Evolutionary conservation across 371 early-diverging fungal species (phyloP), one percentile per base, ranked within the genome.

Genomic region (Haplosporangium sp.): DNA sequence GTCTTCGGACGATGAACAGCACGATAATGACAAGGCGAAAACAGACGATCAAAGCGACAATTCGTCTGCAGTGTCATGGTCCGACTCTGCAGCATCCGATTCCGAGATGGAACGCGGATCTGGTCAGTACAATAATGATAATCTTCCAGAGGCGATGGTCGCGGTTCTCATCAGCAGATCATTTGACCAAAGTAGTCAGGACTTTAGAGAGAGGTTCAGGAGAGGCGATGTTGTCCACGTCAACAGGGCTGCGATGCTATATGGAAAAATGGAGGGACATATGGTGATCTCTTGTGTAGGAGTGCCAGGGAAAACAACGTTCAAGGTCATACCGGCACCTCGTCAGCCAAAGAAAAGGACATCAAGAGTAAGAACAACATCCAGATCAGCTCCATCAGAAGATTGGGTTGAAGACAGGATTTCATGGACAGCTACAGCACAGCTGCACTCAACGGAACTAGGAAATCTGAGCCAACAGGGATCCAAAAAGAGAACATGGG

Each of bases 251-350:
- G 45, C 55, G 50, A 50, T 64, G 55, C 38, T 71, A 9, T 54
- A n/a, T 9, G 60, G 64, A 11, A 43, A 59, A 40, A 12, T 46
- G 8, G 40, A 47, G 2, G 29, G 5, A 6, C 8, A 13, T 13
- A 54, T 43, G 12, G 52, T 63, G 16, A 54, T 73, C 5, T 43
- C 74, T n/a, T 63, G 67, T n/a, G 16, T 73, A 7, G 74, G 64
- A 5, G 48, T 67, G 12, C 43, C 67, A n/a, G 60, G 18, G 6
- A 67, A n/a, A 46, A 53, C 63, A 0, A 52, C 14, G 6, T 40
- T 54, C 46, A 48, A 45, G 47, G 50, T 45, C 40, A 58, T n/a
- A 12, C 42, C 62, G 21, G 6, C 16, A 11, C 41, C 36, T 5
- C 53, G 7, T 3, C 37, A 29, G 0, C 5, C 63, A 43, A 23